Evolutionary conservation across 805 yeast species (phyloP).

Genomic region (Barnettozyma populi): DNA sequence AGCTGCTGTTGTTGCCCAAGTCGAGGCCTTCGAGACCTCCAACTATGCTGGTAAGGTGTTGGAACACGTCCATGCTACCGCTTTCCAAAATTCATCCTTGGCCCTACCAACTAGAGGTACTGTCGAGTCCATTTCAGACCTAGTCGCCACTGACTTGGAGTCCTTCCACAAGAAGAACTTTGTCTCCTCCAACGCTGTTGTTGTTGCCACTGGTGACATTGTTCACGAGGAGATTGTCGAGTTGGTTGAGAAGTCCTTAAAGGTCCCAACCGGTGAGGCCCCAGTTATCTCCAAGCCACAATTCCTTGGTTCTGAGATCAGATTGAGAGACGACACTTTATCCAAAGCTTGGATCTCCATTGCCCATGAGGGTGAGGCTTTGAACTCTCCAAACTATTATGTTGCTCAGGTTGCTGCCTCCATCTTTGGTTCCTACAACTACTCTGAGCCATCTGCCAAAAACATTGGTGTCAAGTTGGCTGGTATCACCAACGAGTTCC

Average conservation of each 20-base stretch:
- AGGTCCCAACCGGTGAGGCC: constrained; percentile 46
- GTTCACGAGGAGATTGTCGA: constrained; percentile 66
- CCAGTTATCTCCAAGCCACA: constrained; percentile 47
- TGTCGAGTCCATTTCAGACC: constrained; percentile 51
- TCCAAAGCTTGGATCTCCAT: constrained; percentile 75
- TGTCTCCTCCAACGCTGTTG: constrained; percentile 58
- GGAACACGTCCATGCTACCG: constrained; percentile 77
- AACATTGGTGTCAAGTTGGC: constrained; percentile 66
- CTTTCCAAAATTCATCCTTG: constrained; percentile 81
- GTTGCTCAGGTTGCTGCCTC: constrained; percentile 70
- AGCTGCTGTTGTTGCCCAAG: constrained; percentile 38
- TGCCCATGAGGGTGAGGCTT: constrained; percentile 69
- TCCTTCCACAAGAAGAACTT: constrained; percentile 52
- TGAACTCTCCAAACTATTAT: constrained; percentile 57
- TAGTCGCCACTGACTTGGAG: constrained; percentile 53
- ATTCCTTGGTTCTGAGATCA: constrained; percentile 81
- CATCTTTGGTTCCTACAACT: constrained; percentile 51
- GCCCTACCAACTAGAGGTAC: constrained; percentile 77
- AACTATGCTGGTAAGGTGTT: constrained; percentile 51
- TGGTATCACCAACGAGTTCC: constrained; percentile 63
- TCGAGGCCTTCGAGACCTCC: constrained; percentile 49
- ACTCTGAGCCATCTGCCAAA: constrained; percentile 49
- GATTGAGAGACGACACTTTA: constrained; percentile 83
- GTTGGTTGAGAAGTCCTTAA: constrained; percentile 48
- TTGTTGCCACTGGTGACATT: constrained; percentile 68